Percentiles rank a stretch among this genome's conserved stretches.
Evolutionary conservation across 768 basidiomycete genomes (phyloP).

Genomic region (Boletus barrowsii): DNA sequence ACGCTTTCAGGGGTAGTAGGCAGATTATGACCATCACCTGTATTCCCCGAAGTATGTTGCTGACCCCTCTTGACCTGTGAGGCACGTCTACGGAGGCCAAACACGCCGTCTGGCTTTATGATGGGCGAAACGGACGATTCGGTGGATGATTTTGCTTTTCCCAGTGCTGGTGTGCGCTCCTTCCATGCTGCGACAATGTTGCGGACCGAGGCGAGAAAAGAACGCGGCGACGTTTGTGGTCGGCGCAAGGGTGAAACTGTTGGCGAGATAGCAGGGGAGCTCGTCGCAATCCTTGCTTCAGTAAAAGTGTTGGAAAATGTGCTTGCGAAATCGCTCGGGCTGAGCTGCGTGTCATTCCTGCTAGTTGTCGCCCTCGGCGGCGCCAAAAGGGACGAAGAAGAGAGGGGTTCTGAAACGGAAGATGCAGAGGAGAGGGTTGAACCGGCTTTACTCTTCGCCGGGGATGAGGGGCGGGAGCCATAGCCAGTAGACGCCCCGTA

Average conservation of each 20-base stretch:
- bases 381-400: constrained; percentile 46
- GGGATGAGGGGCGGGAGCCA: constrained; percentile 47
- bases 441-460: constrained; percentile 41
- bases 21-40: constrained; percentile 4
- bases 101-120: constrained; percentile 26
- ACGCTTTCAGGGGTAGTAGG: constrained; percentile 28
- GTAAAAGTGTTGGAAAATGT: constrained; percentile 42
- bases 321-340: constrained; percentile 36
- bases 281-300: constrained; percentile 26
- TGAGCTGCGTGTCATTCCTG: constrained; percentile 33
- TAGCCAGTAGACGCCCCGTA: constrained; percentile 30
- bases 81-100: constrained; percentile 33
- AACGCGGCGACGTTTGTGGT: constrained; percentile 64
- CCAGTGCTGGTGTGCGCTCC: constrained; percentile 57
- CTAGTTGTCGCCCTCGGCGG: constrained; percentile 37
- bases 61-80: constrained; percentile 23
- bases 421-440: constrained; percentile 22
- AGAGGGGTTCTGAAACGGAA: constrained; percentile 22
- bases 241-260: constrained; percentile 54
- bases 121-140: constrained; percentile 41
- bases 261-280: constrained; percentile 35
- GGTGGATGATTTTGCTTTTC: constrained; percentile 34
- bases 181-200: constrained; percentile 83
- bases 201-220: constrained; percentile 68
- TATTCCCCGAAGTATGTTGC: constrained; percentile 12